Percentiles rank a stretch among this genome's conserved stretches.
Conservation (phyloP, 106 monocot species). For the Amphibolis antarctica region DNA sequence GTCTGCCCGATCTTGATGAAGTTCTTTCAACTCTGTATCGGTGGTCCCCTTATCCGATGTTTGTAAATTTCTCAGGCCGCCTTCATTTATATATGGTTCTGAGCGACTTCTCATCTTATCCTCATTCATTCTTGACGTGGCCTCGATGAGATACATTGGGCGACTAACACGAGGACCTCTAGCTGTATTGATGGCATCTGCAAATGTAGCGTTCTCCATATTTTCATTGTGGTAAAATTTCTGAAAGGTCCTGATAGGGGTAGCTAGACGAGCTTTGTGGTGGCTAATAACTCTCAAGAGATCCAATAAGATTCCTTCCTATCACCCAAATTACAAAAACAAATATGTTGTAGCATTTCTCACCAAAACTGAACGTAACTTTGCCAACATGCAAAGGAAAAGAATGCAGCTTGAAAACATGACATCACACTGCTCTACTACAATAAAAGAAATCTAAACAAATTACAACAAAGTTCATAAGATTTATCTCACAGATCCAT, state of each 20-base stretch:
- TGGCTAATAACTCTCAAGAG: slow-evolving; percentile 86
- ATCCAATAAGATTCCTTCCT: slow-evolving; percentile 84
- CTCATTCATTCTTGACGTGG: slow-evolving; percentile 33
- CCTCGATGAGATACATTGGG: slow-evolving; percentile 60
- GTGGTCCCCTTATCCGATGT: slow-evolving; percentile 27
- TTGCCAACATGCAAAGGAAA: too few relatives aligned
- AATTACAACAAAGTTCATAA: too few relatives aligned
- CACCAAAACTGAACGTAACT: too few relatives aligned
- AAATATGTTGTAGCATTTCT: too few relatives aligned
- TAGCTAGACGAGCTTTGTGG: slow-evolving; percentile 84
- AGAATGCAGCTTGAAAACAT: too few relatives aligned
- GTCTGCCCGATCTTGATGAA: slow-evolving; percentile 14
- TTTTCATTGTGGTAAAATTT: slow-evolving; percentile 65
- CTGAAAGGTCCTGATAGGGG: slow-evolving; percentile 87
- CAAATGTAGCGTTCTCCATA: slow-evolving; percentile 59
- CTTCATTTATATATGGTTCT: slow-evolving; percentile 27
- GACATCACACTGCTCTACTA: too few relatives aligned
- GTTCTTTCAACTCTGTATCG: slow-evolving; percentile 11
- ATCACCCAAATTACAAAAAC: slow-evolving; percentile 1
- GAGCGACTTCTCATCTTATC: slow-evolving; percentile 46
- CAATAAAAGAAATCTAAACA: too few relatives aligned
- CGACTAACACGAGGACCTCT: slow-evolving; percentile 24
- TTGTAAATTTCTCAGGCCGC: slow-evolving; percentile 17
- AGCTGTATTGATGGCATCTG: slow-evolving; percentile 42
- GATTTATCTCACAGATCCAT: too few relatives aligned